A percentile compares a stretch with the other conserved stretches of the same genome.
phyloP scores from a whole-genome alignment of 257 asterid genomes.

The Orobanche coerulescens region DNA sequence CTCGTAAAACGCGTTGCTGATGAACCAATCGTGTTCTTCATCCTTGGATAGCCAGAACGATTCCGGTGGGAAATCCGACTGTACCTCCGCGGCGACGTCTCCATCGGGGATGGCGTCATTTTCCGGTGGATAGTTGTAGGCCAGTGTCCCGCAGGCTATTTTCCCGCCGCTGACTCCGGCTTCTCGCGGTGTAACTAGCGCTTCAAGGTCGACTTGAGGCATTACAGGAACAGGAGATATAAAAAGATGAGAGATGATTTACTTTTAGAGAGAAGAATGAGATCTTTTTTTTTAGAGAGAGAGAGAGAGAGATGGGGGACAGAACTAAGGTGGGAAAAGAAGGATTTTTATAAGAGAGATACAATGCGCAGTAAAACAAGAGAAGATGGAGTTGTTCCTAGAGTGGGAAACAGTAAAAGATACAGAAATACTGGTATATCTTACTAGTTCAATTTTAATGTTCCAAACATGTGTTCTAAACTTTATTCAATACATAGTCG shows the following conservation, averaged over 20 bases:
- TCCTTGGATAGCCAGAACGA: conserved; percentile 87
- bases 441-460: too few species aligned
- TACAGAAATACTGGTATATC: too few species aligned
- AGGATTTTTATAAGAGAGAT: too few species aligned
- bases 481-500: too few species aligned
- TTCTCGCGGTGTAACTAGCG: conserved; percentile 20
- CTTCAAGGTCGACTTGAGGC: conserved; percentile 60
- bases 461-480: too few species aligned
- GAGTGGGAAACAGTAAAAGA: too few species aligned
- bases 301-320: too few species aligned
- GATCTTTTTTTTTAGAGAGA: too few species aligned
- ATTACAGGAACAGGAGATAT: conserved; percentile 13
- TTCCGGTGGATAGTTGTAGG: conserved; percentile 18
- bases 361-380: too few species aligned
- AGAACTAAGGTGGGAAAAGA: too few species aligned
- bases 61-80: conserved; percentile 66
- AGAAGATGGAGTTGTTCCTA: too few species aligned
- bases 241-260: conserved; percentile 10
- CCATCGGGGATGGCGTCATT: conserved; percentile 18
- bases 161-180: conserved; percentile 27
- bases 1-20: conserved; percentile 63
- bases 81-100: conserved; percentile 12
- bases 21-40: conserved; percentile 84
- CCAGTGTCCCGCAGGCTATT: conserved; percentile 45
- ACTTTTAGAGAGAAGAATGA: too few species aligned